A percentile compares a stretch with the other conserved stretches of the same genome.
These are phyloP conservation scores for Umbelopsis vinacea DNA, from an alignment of 192 early-diverging fungal species.

Conservation along the genomic window DNA sequence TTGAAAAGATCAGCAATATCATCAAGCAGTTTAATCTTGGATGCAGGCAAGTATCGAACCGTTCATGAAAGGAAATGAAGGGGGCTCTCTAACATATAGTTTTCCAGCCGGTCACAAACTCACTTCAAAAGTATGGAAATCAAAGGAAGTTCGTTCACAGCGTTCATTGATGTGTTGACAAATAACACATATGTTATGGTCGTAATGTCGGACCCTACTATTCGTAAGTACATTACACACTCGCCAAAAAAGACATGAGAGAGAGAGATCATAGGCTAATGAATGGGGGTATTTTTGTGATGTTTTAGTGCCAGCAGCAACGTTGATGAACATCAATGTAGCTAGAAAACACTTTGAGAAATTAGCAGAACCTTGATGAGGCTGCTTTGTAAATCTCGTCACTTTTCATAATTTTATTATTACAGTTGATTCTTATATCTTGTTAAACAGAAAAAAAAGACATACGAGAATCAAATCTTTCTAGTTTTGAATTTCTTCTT, in stretches of 20 bases:
- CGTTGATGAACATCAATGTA: conserved; percentile 79
- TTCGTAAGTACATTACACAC: conserved; percentile 79
- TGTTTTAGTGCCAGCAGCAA: conserved; percentile 76
- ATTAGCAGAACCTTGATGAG: conserved; percentile 52
- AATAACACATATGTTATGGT: conserved; percentile 90
- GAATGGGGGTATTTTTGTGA: too few species aligned
- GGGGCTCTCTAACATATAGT: neutral
- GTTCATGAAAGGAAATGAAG: neutral
- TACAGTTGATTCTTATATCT: conserved; percentile 2
- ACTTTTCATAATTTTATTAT: neutral
- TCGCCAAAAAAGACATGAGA: too few species aligned
- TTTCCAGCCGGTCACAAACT: conserved; percentile 71
- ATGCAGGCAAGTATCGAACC: conserved; percentile 58
- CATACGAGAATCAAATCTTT: neutral
- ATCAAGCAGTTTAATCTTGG: conserved; percentile 92
- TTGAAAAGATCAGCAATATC: conserved; percentile 90
- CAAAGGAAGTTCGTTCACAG: conserved; percentile 70
- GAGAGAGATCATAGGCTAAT: too few species aligned
- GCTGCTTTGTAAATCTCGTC: neutral
- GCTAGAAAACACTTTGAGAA: conserved; percentile 84
- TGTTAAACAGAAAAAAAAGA: neutral
- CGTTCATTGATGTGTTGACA: conserved; percentile 83
- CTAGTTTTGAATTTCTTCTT: too few species aligned
- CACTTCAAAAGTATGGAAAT: conserved; percentile 91
- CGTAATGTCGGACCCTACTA: conserved; percentile 79